Conservation (phyloP, 257 asterid genomes). For the Rehmannia glutinosa region DNA sequence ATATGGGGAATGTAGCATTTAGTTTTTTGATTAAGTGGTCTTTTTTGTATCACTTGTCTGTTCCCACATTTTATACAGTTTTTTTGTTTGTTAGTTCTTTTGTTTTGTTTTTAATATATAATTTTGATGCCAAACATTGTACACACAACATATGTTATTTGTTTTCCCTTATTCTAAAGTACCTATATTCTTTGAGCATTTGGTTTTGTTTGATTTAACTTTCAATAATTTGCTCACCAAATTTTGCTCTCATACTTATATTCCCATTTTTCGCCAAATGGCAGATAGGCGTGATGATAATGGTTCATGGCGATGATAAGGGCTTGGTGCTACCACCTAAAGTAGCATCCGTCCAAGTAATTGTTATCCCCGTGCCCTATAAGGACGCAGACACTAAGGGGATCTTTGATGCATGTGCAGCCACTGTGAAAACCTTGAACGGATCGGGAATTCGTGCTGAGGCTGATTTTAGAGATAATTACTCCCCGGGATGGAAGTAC, state of each 20-base stretch:
- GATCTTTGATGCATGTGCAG: constrained; percentile 72
- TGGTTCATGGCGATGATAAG: constrained; percentile 94
- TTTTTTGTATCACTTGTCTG: background rate
- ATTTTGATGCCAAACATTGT: background rate
- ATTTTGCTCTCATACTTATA: background rate
- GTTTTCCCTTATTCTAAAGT: background rate
- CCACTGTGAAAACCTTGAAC: constrained; percentile 56
- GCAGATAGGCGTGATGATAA: constrained; percentile 96
- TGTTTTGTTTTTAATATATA: too few species aligned
- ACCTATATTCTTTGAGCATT: background rate
- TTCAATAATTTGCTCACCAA: background rate
- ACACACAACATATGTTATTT: background rate
- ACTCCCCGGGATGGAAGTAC: constrained; percentile 98
- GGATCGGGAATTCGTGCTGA: constrained; percentile 87
- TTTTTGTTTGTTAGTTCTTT: too few species aligned
- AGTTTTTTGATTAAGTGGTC: background rate
- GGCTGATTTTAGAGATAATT: constrained; percentile 82
- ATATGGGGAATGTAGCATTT: background rate
- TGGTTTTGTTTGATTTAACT: background rate
- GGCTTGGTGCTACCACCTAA: constrained; percentile 96
- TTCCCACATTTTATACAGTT: background rate
- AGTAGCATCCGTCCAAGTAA: constrained; percentile 76
- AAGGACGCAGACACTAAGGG: constrained; percentile 86
- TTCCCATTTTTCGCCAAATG: background rate
- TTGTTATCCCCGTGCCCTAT: constrained; percentile 92